phyloP scores from a whole-genome alignment of 2,329 filamentous ascomycete species.

The Paraphoma chrysanthemicola region DNA sequence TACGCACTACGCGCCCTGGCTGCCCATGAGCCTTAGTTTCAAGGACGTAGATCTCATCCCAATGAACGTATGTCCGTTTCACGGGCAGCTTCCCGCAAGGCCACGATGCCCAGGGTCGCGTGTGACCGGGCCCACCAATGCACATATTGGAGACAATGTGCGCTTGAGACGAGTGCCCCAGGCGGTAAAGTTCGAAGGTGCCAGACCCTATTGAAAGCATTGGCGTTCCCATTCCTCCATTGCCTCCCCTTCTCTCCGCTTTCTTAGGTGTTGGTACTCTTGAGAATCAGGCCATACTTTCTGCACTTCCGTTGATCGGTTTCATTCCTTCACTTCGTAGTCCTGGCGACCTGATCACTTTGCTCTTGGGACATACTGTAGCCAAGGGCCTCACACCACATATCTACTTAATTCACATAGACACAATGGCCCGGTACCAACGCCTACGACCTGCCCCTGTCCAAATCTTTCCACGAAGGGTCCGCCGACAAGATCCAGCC shows the following conservation, averaged over 20 bases:
- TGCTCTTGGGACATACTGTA: neutral
- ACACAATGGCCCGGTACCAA: constrained; percentile 35
- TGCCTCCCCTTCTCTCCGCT: constrained; percentile 21
- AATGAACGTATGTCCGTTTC: constrained; percentile 23
- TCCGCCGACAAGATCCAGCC: constrained; percentile 28
- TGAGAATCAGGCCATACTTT: constrained; percentile 27
- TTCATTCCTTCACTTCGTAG: constrained; percentile 29
- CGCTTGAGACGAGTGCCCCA: constrained; percentile 26
- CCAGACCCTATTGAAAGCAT: constrained; percentile 37
- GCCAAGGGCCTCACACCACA: neutral
- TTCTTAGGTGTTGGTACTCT: constrained; percentile 22
- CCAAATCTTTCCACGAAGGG: constrained; percentile 15
- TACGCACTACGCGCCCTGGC: constrained; percentile 16
- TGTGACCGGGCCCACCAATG: constrained; percentile 20
- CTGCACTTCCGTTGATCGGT: constrained; percentile 40
- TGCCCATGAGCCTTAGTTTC: constrained; percentile 28
- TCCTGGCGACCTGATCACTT: constrained; percentile 36
- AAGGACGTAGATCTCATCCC: constrained; percentile 25
- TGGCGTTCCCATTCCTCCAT: constrained; percentile 32
- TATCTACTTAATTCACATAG: constrained; percentile 14
- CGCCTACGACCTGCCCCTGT: constrained; percentile 38
- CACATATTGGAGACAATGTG: constrained; percentile 31
- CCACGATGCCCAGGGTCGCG: constrained; percentile 10
- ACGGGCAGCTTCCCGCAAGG: constrained; percentile 5
- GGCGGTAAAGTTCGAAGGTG: constrained; percentile 22